These are phyloP conservation scores for Cajanus cajan DNA, from an alignment of 306 rosid genomes.

Conservation along the genomic window DNA sequence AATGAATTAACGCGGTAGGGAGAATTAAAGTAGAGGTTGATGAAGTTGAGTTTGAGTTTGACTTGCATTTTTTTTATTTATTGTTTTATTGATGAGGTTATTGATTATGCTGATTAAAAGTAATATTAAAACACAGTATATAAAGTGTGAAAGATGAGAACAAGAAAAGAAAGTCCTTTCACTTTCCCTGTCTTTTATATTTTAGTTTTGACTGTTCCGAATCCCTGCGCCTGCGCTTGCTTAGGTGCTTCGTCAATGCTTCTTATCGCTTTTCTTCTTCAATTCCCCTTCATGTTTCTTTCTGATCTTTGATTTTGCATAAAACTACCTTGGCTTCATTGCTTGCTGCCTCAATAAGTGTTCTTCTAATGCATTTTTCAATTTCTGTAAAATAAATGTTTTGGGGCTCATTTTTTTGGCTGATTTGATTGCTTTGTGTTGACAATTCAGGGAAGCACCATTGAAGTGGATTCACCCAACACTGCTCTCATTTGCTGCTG, in stretches of 20 bases:
- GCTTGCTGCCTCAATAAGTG: slow-evolving; percentile 21
- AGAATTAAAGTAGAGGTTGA: not conserved
- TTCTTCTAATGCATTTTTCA: slow-evolving; percentile 27
- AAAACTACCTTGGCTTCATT: slow-evolving; percentile 28
- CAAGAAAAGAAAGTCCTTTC: slow-evolving; percentile 28
- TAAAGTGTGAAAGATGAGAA: slow-evolving; percentile 21
- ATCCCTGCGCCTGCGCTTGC: slow-evolving; percentile 41
- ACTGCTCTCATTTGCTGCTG: slow-evolving; percentile 37
- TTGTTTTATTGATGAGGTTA: not conserved
- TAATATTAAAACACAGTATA: not conserved
- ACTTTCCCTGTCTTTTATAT: slow-evolving; percentile 47
- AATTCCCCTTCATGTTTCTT: not conserved
- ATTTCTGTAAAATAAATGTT: slow-evolving; percentile 9
- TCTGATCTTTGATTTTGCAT: slow-evolving; percentile 51
- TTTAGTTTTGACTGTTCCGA: slow-evolving; percentile 50
- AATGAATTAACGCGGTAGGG: too few relatives aligned
- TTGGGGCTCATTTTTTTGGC: slow-evolving; percentile 33
- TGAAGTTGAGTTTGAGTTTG: not conserved
- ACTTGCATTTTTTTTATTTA: not conserved
- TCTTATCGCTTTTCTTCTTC: slow-evolving; percentile 20
- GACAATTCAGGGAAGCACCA: slow-evolving; percentile 38
- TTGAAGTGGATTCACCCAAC: slow-evolving; percentile 50
- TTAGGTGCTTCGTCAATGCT: slow-evolving; percentile 51
- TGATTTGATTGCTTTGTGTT: slow-evolving; percentile 37
- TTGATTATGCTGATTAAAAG: not conserved